Base-by-base conservation (phyloP, 257 asterid genomes). In the Nicotiana noctiflora region DNA sequence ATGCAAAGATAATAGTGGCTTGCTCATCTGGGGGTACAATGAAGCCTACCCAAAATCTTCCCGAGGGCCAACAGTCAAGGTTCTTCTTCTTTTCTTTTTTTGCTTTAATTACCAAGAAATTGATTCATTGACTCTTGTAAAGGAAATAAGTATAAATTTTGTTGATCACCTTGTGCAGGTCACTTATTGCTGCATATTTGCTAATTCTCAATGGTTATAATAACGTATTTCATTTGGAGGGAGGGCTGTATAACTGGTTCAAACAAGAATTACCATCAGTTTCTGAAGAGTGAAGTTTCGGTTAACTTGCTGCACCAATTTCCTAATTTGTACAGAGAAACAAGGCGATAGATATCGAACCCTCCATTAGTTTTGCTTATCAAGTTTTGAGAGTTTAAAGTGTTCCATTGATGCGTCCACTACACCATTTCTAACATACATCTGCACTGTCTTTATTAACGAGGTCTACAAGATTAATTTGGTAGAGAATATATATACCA, bases 11-110 rank as follows among this genome's bases (percentile, higher is more conserved):
- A 9, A 94, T 93, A 79, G 98, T 94, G 77, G 97, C 98, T 56
- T 95, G 98, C 93, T 88, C 98, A 40, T 87, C 92, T 31, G 97
- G 98, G 19, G 98, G 98, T 56, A 92, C 97, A 62, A 92, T 81
- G 79, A 93, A 83, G 87, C 99, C 98, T 40, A 34, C 98, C 25
- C 98, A 86, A 86, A 95, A 84, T 88, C 97, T 90, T 49, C 97
- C 97, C 6, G 98, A 94, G 86, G 98, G 98, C 83, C 90, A 88
- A 82, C 98, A 93, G 82, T 93, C 97, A 34, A 92, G 98, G 98
- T 94, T 80, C 80, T 37, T 31, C 17, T 32, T 29, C 60, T 52
- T 59, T 12, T 79, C 70, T 70, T 11, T 70, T n/a, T 13, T 27
- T 3, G 7, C 10, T 59, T 59, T 59, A 59, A 59, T 37, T 37